Evolutionary conservation across 2,329 filamentous ascomycete species (phyloP), one percentile per base, ranked within the genome.

Genomic region (Didymella segeticola): DNA sequence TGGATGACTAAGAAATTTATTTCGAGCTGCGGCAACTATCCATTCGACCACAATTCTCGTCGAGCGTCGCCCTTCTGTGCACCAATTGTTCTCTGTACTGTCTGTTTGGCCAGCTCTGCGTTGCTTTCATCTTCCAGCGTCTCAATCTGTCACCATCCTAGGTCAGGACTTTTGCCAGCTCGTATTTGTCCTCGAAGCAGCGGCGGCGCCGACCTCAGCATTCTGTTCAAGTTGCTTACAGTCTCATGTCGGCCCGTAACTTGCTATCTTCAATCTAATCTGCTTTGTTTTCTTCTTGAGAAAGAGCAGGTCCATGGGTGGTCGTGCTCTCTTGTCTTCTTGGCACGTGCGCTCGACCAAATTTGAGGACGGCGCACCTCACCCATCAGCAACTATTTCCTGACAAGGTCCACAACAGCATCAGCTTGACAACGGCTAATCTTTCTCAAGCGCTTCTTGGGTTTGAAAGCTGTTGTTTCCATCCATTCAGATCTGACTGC

Each of bases 261-360:
- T n/a, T 10, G 26, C 50, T 9, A 25, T 34, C 43, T 20, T 15
- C 38, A 11, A 27, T 34, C 19, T 43, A 27, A 9, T 29, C 17
- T 27, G 11, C 36, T 52, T 47, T 33, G 55, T 48, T 53, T 49
- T 50, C 29, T 11, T 39, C 29, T 27, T 22, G 36, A 10, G 26
- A 46, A 43, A 37, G 17, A 27, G 25, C 17, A 31, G 45, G 20
- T 39, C 22, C 7, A 50, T 38, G 37, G 29, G 22, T 38, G 49
- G 50, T 62, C 60, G 49, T 53, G 54, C 43, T 49, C 49, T 53
- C 41, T 47, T 43, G 30, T 47, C 45, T 27, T 52, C 55, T 55
- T 63, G 67, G 67, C 67, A 66, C 67, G 68, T 71, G 68, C 67
- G 50, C 48, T 53, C 47, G 53, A 54, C 57, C 63, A 63, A 63